Base-by-base conservation (phyloP, 768 basidiomycete genomes). In the Podaxis sp. region DNA sequence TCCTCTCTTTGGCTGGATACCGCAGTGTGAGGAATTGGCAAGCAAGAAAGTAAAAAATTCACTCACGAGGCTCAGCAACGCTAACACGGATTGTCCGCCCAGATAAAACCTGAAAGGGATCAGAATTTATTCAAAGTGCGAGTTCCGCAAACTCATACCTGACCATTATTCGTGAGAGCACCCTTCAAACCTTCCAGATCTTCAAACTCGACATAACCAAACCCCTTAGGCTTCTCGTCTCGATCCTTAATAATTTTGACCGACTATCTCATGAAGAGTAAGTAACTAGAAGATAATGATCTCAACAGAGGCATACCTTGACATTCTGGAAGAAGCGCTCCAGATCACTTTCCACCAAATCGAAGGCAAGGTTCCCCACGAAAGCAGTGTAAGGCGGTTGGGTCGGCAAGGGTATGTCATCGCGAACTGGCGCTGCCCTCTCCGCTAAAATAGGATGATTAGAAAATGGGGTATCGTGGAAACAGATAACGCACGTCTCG, bases 171-270 rank as follows among this genome's bases (percentile, higher is more conserved):
- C 22, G 80, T 76, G 40, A 99, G 76, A 4, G 90, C 97, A 63
- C 88, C 87, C 76, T 96, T 96, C 56, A 99, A 77, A 52, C 86
- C 89, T 20, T 96, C 93, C 62, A 95, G 70, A 57, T 89, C 90
- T n/a, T 82, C 84, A 70, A 99, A 99, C 73, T 99, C 97, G 63
- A 98, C 87, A 73, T 99, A 99, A 37, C 96, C 97, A 76, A 98
- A 99, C 0, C 97, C 97, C 75, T 98, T 98, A 20, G 96, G 93
- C 73, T 94, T 95, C 54, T 96, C 95, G 58, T 96, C 95, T 63
- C 87, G 84, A 68, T 96, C 96, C 72, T 84, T 89, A 75, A 99
- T 96, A 64, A 99, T 91, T 79, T 98, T 96, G 66, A 94, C 84
- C 20, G 88, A 88, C 72, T 91, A 91, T 65, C 88, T 82, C 91